phyloP scores from a whole-genome alignment of 305 asterid genomes.

The Caryopteris hybrid region DNA sequence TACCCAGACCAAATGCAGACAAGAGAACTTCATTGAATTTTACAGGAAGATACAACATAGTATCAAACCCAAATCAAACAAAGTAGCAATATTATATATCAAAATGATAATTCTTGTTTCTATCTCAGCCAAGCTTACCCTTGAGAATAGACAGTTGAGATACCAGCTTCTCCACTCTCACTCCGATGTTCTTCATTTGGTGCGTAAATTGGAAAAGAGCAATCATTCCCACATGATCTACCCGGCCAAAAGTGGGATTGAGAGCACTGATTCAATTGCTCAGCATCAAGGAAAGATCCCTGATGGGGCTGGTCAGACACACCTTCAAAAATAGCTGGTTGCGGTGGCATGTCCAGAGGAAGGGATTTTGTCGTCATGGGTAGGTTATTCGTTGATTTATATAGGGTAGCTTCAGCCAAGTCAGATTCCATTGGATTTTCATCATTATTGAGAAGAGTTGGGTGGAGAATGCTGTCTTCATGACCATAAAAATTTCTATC shows the following conservation, averaged over 20 bases:
- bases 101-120: background rate
- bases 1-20: background rate
- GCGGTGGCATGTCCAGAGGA: conserved; percentile 42
- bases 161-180: conserved; percentile 40
- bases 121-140: conserved; percentile 39
- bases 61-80: background rate
- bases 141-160: conserved; percentile 58
- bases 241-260: conserved; percentile 41
- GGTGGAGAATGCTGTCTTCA: conserved; percentile 40
- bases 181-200: conserved; percentile 35
- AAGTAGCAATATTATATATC: background rate
- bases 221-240: conserved; percentile 38
- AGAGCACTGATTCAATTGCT: conserved; percentile 39
- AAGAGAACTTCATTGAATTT: background rate
- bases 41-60: background rate
- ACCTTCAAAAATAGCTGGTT: conserved; percentile 44
- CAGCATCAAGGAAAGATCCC: conserved; percentile 43
- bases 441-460: conserved; percentile 33
- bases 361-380: conserved; percentile 32
- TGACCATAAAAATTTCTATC: conserved; percentile 40
- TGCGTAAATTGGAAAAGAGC: conserved; percentile 33
- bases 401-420: conserved; percentile 36
- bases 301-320: conserved; percentile 36
- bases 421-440: conserved; percentile 49
- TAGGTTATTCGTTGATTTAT: conserved; percentile 33